Conservation (phyloP, 805 yeast species). For the Komagataella populi region DNA sequence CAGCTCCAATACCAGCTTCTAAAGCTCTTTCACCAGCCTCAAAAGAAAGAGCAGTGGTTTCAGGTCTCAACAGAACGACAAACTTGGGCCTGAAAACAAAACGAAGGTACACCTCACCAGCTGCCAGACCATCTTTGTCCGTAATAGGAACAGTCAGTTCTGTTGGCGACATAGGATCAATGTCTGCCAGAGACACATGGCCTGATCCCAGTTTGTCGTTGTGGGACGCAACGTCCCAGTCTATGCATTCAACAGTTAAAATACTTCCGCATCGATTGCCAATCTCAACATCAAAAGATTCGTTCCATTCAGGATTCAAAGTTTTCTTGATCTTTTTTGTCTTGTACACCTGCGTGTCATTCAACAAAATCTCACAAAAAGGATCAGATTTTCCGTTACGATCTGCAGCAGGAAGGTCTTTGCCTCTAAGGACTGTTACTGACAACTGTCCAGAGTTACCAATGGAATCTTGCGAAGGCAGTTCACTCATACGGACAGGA, state of each 20-base stretch:
- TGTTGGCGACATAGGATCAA: slow-evolving; percentile 41
- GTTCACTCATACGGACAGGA: slow-evolving; percentile 45
- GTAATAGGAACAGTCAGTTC: slow-evolving; percentile 39
- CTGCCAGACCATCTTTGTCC: slow-evolving; percentile 34
- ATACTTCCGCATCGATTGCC: slow-evolving; percentile 48
- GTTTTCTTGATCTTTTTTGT: slow-evolving; percentile 79
- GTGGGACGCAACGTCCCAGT: slow-evolving; percentile 91
- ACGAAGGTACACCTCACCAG: slow-evolving; percentile 51
- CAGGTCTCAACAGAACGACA: slow-evolving; percentile 32
- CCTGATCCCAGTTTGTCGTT: slow-evolving; percentile 75
- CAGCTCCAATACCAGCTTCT: slow-evolving; percentile 22
- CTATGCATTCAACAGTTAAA: slow-evolving; percentile 47
- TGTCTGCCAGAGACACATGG: slow-evolving; percentile 36
- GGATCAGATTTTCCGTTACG: slow-evolving; percentile 92
- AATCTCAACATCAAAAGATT: slow-evolving; percentile 40
- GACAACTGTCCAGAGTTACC: slow-evolving; percentile 53
- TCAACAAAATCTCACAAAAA: slow-evolving; percentile 53
- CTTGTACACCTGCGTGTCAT: slow-evolving; percentile 54
- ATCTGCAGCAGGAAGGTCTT: slow-evolving; percentile 60
- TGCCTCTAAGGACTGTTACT: slow-evolving; percentile 43
- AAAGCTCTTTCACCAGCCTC: slow-evolving; percentile 27
- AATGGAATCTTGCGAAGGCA: slow-evolving; percentile 47
- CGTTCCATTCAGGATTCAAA: slow-evolving; percentile 82
- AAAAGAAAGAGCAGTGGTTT: slow-evolving; percentile 19
- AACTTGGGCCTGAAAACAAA: slow-evolving; percentile 62